Evolutionary conservation across 176 grass and related monocot species (phyloP), one percentile per base, ranked within the genome.

Genomic region (Aegilops speltoides): DNA sequence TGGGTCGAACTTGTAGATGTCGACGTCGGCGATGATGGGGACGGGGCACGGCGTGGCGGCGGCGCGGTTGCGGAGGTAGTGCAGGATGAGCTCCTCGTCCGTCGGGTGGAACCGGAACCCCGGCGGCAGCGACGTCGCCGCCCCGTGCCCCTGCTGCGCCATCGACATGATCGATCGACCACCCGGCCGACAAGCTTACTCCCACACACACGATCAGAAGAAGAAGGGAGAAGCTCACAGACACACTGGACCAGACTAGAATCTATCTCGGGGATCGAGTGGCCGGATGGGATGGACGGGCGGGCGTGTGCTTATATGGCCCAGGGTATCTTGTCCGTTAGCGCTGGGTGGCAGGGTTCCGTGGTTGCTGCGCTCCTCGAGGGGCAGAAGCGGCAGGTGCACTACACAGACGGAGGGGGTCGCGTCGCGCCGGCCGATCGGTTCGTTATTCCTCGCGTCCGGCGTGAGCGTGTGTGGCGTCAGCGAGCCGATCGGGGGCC

Each of bases 101-200:
- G 96, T 98, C 11, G 96, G 96, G 79, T 98, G 93, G 88, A 98
- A 98, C 22, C 96, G 91, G 85, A 98, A 98, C n/a, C 96, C 96
- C 25, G 96, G 96, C 12, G 96, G 96, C 36, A 98, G 92, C 37
- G 91, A 34, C 56, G 89, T 76, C 68, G 89, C 54, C 37, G 62
- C 16, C 0, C 69, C 36, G 10, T 83, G 62, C 70, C 45, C 23
- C 15, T 28, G 50, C 50, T 54, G 19, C 31, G 69, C 54, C 16
- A 67, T 29, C n/a, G 59, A 38, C 89, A 90, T 83, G 64, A 74
- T 87, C 41, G 63, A 73, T 86, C 48, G 48, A 70, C 16, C 68
- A 40, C 32, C 40, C 40, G 37, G 17, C 10, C 12, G 28, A 12
- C 31, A 31, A 2, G 31, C 31, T 3, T 3, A 31, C 31, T 31